These are phyloP conservation scores for Glycyrrhiza uralensis DNA, from an alignment of 306 rosid species.

Conservation along the genomic window DNA sequence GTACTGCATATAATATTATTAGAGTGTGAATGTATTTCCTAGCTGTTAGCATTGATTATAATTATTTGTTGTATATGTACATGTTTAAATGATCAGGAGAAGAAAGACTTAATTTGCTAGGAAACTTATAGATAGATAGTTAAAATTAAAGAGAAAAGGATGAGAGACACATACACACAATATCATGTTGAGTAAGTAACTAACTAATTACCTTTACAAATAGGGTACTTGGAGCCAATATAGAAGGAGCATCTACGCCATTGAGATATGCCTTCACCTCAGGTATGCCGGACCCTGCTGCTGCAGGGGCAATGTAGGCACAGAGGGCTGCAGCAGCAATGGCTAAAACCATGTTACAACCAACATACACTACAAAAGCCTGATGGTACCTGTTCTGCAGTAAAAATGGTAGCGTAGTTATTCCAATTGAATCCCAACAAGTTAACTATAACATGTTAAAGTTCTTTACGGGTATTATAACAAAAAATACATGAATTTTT, in stretches of 20 bases:
- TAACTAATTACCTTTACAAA: conserved; percentile 67
- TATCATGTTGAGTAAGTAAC: not conserved
- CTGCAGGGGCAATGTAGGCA: conserved; percentile 73
- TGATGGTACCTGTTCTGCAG: conserved; percentile 55
- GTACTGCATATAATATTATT: not conserved
- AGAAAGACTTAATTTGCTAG: not conserved
- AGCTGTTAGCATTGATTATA: not conserved
- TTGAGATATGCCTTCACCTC: conserved; percentile 93
- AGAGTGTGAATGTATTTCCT: not conserved
- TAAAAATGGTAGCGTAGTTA: conserved; percentile 15
- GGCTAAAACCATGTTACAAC: conserved; percentile 57
- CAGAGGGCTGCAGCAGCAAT: conserved; percentile 59
- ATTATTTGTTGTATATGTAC: too few relatives aligned
- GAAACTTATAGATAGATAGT: not conserved
- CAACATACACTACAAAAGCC: conserved; percentile 52
- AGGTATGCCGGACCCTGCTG: conserved; percentile 89
- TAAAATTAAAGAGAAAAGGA: not conserved
- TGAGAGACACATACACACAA: not conserved
- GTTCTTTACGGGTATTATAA: not conserved
- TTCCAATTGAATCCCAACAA: conserved; percentile 11
- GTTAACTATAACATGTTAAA: not conserved
- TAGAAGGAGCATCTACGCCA: conserved; percentile 68
- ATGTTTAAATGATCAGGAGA: not conserved
- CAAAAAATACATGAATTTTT: too few relatives aligned
- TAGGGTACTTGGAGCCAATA: conserved; percentile 74